Percentiles rank a stretch among this genome's conserved stretches.
These are phyloP conservation scores for Aspergillus quadrilineatus DNA, from an alignment of 2,329 filamentous ascomycete genomes.

Conservation along the genomic window DNA sequence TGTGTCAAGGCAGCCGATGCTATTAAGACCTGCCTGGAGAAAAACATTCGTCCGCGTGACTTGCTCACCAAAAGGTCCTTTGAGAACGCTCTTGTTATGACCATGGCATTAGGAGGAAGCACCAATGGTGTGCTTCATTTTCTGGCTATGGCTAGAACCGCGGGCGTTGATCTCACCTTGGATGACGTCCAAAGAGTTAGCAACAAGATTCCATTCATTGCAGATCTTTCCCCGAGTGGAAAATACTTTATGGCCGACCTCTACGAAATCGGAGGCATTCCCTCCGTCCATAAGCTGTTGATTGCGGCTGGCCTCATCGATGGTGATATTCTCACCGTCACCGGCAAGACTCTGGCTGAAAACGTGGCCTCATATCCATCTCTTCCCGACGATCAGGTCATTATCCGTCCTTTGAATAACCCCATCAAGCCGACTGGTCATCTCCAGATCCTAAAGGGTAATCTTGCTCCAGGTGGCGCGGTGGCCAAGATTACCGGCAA, in stretches of 20 bases:
- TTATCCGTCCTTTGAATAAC: conserved; percentile 77
- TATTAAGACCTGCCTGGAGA: conserved; percentile 76
- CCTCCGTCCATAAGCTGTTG: conserved; percentile 80
- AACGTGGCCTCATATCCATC: conserved; percentile 77
- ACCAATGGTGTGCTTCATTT: conserved; percentile 89
- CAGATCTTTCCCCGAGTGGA: conserved; percentile 79
- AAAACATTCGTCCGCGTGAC: conserved; percentile 76
- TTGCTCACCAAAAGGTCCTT: conserved; percentile 77
- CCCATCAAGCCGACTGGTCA: conserved; percentile 87
- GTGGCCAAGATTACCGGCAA: conserved; percentile 97
- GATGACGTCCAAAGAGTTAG: conserved; percentile 81
- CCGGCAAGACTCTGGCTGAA: conserved; percentile 77
- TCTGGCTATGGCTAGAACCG: conserved; percentile 85
- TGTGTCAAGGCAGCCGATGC: conserved; percentile 77
- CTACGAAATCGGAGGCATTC: conserved; percentile 80
- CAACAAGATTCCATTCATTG: conserved; percentile 81
- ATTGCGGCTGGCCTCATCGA: conserved; percentile 74
- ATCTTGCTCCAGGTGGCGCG: conserved; percentile 82
- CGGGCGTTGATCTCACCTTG: conserved; percentile 71
- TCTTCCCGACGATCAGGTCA: conserved; percentile 73
- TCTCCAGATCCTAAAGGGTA: conserved; percentile 82
- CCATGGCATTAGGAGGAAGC: conserved; percentile 86
- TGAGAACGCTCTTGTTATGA: conserved; percentile 85
- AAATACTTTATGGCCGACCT: conserved; percentile 86
- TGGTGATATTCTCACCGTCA: conserved; percentile 76